Percentiles rank a stretch among this genome's conserved stretches.
phyloP scores from a whole-genome alignment of 805 yeast genomes.

The Lipomyces sp. region DNA sequence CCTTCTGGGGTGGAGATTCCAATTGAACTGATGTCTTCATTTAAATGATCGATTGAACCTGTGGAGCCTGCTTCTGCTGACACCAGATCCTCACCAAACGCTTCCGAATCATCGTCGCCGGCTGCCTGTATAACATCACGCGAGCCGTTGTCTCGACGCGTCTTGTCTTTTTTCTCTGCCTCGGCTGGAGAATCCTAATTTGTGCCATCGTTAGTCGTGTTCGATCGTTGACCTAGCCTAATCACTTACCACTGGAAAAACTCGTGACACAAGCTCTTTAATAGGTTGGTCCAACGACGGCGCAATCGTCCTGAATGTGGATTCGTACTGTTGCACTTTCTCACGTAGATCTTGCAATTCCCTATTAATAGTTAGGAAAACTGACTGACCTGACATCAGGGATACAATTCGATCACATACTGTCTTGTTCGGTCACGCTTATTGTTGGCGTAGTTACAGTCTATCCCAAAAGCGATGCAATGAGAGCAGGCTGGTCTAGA shows the following conservation, averaged over 20 bases:
- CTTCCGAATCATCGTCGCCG: constrained; percentile 8
- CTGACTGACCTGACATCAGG: background rate
- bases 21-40: constrained; percentile 31
- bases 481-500: constrained; percentile 26
- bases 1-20: constrained; percentile 29
- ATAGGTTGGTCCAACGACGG: constrained; percentile 7
- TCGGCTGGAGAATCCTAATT: background rate
- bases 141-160: background rate
- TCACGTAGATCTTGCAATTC: constrained; percentile 26
- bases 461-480: constrained; percentile 27
- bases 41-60: constrained; percentile 29
- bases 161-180: background rate
- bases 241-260: constrained; percentile 13
- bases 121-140: background rate
- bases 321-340: constrained; percentile 22
- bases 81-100: constrained; percentile 27
- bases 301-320: constrained; percentile 2
- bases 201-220: background rate
- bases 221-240: background rate
- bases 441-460: constrained; percentile 25
- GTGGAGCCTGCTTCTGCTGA: constrained; percentile 35
- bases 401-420: constrained; percentile 5
- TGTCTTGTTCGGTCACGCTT: constrained; percentile 30
- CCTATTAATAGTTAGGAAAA: constrained; percentile 9
- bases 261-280: constrained; percentile 7